Base-by-base conservation (phyloP, 2,329 filamentous ascomycete genomes). In the Cryoendolithus antarcticus region DNA sequence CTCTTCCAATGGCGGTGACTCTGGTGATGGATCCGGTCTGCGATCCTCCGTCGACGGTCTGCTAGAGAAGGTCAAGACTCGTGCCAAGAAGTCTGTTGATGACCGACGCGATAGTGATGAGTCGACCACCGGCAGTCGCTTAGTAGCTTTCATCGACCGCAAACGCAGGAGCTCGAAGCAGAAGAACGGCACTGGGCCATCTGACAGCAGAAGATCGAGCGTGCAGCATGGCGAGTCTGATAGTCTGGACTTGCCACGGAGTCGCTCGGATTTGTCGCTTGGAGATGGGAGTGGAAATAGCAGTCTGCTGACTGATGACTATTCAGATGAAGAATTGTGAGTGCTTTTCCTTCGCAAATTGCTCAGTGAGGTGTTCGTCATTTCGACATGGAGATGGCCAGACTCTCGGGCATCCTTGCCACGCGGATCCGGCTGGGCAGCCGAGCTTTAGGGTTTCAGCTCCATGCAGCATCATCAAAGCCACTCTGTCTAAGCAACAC, bases 221-320 rank as follows among this genome's bases (percentile, higher is more conserved):
- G 56, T 61, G 38, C 60, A 65, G 30, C 64, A 47, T 32, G 42
- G 42, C 30, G 43, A 42, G 9, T 39, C 41, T 19, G 43, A 32
- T 15, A 40, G 42, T 12, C 37, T 37, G 32, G 30, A 30, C 24
- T 19, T 40, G 36, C 15, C 37, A 9, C 47, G 47, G 27, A 53
- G 48, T 15, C 48, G 40, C 21, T 56, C 53, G 6, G 43, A 54
- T 15, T 43, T 45, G 21, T 54, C 63, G n/a, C 53, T 67, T 19
- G 56, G 63, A 35, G 57, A 60, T 46, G 64, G 58, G 47, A 68
- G 65, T 51, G 61, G 63, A 15, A 51, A 62, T 32, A 69, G 66
- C 60, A 70, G 65, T 50, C 61, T 71, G 35, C 51, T 66, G 40
- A 69, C 66, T 10, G 66, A 70, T 45, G 66, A 70, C 44, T 67